These are phyloP conservation scores for Fusarium sp. DNA, from an alignment of 2,329 filamentous ascomycete genomes.

Conservation along the genomic window DNA sequence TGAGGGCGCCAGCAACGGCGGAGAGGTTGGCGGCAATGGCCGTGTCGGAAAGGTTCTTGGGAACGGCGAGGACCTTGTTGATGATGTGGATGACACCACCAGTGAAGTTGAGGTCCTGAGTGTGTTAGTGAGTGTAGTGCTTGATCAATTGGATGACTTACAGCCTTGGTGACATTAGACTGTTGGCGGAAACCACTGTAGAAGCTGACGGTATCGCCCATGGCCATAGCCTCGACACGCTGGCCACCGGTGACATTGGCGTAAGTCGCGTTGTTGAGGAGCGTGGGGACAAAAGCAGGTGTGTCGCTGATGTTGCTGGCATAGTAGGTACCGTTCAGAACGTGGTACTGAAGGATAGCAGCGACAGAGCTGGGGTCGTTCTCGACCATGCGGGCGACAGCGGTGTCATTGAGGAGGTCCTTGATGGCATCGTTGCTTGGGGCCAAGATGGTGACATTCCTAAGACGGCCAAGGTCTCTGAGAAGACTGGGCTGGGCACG, in stretches of 20 bases:
- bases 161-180: slow-evolving; percentile 47
- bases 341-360: slow-evolving; percentile 64
- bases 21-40: slow-evolving; percentile 34
- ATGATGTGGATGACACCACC: slow-evolving; percentile 60
- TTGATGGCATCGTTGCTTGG: slow-evolving; percentile 64
- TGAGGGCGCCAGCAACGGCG: slow-evolving; percentile 37
- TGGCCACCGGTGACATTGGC: slow-evolving; percentile 55
- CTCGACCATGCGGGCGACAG: slow-evolving; percentile 50
- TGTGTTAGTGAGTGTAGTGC: not conserved
- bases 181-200: slow-evolving; percentile 51
- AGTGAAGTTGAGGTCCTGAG: slow-evolving; percentile 52
- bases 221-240: slow-evolving; percentile 49
- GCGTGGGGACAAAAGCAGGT: slow-evolving; percentile 48
- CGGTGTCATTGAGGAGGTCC: slow-evolving; percentile 55
- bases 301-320: slow-evolving; percentile 44
- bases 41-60: slow-evolving; percentile 44
- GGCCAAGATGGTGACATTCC: slow-evolving; percentile 55
- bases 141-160: slow-evolving; percentile 5
- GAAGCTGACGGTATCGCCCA: slow-evolving; percentile 56
- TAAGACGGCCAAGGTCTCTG: slow-evolving; percentile 11
- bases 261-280: slow-evolving; percentile 54
- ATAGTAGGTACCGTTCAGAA: slow-evolving; percentile 57
- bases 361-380: slow-evolving; percentile 51
- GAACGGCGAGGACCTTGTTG: slow-evolving; percentile 54
- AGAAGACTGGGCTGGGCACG: slow-evolving; percentile 35